Conservation (phyloP, 345 rosid species). For the Melaleuca alternifolia region DNA sequence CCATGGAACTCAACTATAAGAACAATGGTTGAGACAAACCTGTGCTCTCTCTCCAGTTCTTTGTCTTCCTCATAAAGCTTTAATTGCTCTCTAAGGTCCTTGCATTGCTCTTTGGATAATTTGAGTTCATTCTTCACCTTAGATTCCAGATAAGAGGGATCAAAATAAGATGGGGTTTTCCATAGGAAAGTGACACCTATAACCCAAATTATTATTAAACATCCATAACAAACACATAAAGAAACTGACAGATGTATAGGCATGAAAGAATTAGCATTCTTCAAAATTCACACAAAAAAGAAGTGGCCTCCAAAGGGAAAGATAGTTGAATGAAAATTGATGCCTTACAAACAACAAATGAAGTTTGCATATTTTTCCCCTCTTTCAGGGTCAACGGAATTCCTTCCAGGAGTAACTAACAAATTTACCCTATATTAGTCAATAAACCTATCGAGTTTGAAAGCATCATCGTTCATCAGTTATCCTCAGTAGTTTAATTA, state of each 20-base stretch:
- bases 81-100: conserved; percentile 33
- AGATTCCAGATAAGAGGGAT: background rate
- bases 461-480: background rate
- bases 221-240: background rate
- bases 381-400: background rate
- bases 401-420: background rate
- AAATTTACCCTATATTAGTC: background rate
- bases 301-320: background rate
- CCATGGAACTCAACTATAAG: background rate
- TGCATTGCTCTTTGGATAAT: conserved; percentile 45
- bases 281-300: background rate
- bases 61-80: conserved; percentile 26
- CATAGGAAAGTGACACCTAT: background rate
- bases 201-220: background rate
- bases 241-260: background rate
- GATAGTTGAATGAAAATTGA: background rate
- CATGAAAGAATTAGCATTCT: background rate
- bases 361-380: background rate
- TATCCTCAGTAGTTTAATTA: background rate
- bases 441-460: background rate
- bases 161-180: background rate
- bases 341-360: background rate
- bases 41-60: conserved; percentile 36
- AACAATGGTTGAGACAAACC: conserved; percentile 28
- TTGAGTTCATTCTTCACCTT: conserved; percentile 53